A percentile compares a stretch with the other conserved stretches of the same genome.
These are phyloP conservation scores for Alternaria arborescens DNA, from an alignment of 2,329 filamentous ascomycete genomes.

Conservation along the genomic window DNA sequence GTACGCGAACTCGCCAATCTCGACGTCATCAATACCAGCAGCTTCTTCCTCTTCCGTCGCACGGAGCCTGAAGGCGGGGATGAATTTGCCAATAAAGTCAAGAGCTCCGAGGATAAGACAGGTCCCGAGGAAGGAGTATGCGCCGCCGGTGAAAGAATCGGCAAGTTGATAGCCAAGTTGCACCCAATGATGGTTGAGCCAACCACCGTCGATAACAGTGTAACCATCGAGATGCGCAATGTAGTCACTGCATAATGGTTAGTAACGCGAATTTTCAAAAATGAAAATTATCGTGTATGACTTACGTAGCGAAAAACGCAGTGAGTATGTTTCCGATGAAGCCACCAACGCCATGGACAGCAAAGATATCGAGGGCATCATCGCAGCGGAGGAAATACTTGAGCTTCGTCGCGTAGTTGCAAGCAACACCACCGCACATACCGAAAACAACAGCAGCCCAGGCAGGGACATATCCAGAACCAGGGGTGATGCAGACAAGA, in stretches of 20 bases:
- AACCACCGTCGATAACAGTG: conserved; percentile 75
- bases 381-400: conserved; percentile 85
- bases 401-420: conserved; percentile 91
- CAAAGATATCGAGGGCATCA: conserved; percentile 82
- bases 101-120: conserved; percentile 72
- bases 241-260: conserved; percentile 65
- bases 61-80: conserved; percentile 78
- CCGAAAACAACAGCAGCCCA: conserved; percentile 87
- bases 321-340: conserved; percentile 67
- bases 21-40: conserved; percentile 85
- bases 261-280: background rate
- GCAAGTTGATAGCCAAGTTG: conserved; percentile 86
- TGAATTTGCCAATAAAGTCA: conserved; percentile 76
- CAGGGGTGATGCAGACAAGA: conserved; percentile 87
- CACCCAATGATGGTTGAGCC: conserved; percentile 83
- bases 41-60: conserved; percentile 80
- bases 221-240: conserved; percentile 81
- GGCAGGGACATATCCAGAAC: conserved; percentile 82
- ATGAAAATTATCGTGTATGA: conserved; percentile 11
- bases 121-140: conserved; percentile 80
- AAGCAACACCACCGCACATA: conserved; percentile 75
- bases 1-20: conserved; percentile 95
- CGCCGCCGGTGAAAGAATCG: conserved; percentile 77
- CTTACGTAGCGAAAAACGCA: conserved; percentile 78
- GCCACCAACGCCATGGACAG: conserved; percentile 67